Evolutionary conservation across 306 rosid species (phyloP).

Genomic region (Cicer cuneatum): DNA sequence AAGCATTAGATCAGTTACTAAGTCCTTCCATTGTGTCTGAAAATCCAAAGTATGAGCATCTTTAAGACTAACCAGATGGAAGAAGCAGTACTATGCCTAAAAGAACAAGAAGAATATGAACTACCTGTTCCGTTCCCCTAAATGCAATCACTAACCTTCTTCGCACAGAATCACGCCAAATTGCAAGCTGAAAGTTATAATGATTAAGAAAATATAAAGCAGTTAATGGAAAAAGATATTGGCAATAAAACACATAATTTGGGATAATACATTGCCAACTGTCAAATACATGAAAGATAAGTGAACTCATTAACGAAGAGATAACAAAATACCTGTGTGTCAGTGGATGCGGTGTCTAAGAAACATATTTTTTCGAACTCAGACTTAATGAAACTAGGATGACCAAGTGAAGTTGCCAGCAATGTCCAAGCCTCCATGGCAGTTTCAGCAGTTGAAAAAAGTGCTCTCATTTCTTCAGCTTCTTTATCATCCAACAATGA

Average conservation of each 20-base stretch:
- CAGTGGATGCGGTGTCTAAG: slow-evolving; percentile 80
- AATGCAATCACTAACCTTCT: slow-evolving; percentile 89
- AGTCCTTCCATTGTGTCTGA: slow-evolving; percentile 93
- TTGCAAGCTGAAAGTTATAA: slow-evolving; percentile 77
- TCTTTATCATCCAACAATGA: slow-evolving; percentile 62
- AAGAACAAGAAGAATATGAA: slow-evolving; percentile 39
- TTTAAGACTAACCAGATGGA: slow-evolving; percentile 28
- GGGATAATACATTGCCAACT: slow-evolving; percentile 18
- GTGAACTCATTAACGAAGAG: slow-evolving; percentile 38
- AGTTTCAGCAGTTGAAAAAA: slow-evolving; percentile 90
- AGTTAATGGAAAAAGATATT: slow-evolving; percentile 27
- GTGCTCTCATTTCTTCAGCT: slow-evolving; percentile 82
- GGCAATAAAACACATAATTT: slow-evolving; percentile 23
- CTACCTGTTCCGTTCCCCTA: slow-evolving; percentile 97
- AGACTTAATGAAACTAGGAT: slow-evolving; percentile 90
- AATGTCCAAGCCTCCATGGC: slow-evolving; percentile 99
- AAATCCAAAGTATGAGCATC: slow-evolving; percentile 40
- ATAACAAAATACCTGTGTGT: slow-evolving; percentile 75
- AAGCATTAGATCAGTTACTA: slow-evolving; percentile 84
- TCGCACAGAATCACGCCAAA: slow-evolving; percentile 84
- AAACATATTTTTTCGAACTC: slow-evolving; percentile 95
- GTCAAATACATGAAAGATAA: slow-evolving; percentile 16
- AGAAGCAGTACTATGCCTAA: slow-evolving; percentile 17
- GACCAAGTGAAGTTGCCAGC: slow-evolving; percentile 94
- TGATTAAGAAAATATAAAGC: slow-evolving; percentile 44